Percentiles rank a stretch among this genome's conserved stretches.
phyloP scores from a whole-genome alignment of 768 basidiomycete genomes.

The Mycena vulgaris region DNA sequence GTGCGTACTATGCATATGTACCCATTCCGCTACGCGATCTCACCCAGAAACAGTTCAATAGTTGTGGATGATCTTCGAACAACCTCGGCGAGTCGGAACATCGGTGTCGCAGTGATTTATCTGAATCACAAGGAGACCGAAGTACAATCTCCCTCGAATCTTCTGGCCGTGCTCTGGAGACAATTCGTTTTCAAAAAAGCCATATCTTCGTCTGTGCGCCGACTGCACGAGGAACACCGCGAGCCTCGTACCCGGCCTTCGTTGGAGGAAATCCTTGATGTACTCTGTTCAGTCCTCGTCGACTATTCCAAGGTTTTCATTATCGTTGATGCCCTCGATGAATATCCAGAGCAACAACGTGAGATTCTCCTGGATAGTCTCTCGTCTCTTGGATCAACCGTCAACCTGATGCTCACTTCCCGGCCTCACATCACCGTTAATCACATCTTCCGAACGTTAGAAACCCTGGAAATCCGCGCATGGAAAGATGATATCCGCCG shows the following conservation, averaged over 20 bases:
- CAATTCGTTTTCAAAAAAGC: neutral
- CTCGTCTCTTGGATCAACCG: neutral
- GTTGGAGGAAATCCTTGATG: neutral
- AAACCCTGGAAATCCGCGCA: neutral
- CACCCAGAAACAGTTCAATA: neutral
- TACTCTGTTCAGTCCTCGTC: neutral
- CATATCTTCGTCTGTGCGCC: neutral
- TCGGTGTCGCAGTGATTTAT: constrained; percentile 3
- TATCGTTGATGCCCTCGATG: constrained; percentile 22
- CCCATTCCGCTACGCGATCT: neutral
- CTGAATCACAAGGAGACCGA: constrained; percentile 14
- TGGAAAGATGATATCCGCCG: neutral
- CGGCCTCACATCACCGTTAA: constrained; percentile 11
- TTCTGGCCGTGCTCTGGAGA: constrained; percentile 3
- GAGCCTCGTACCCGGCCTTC: neutral
- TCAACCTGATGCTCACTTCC: constrained; percentile 18
- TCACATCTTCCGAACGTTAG: too few species aligned
- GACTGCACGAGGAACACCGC: neutral
- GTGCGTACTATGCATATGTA: neutral
- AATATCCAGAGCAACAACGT: constrained; percentile 2
- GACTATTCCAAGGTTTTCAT: constrained; percentile 8
- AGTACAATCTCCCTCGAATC: neutral
- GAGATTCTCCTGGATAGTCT: neutral
- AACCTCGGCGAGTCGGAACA: too few species aligned
- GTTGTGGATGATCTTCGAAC: neutral